Conservation (phyloP, 257 asterid genomes). For the Perilla frutescens region DNA sequence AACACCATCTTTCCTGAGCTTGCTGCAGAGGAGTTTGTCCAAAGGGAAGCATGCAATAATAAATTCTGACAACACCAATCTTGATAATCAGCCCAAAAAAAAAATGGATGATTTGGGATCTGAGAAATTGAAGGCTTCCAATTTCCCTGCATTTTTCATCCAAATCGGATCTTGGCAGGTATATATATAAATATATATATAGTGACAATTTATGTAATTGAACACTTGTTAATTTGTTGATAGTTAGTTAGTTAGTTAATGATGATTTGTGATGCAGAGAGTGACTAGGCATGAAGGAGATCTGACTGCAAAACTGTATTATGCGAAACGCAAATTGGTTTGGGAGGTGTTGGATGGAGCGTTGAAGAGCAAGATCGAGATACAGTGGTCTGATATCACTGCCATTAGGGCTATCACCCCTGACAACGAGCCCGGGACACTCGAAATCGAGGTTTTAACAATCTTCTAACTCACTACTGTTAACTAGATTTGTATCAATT, state of each 20-base stretch:
- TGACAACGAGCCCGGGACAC: conserved; percentile 42
- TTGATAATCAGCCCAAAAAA: not conserved
- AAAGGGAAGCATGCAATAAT: conserved; percentile 21
- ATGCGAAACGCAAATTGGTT: conserved; percentile 62
- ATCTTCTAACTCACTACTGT: no score
- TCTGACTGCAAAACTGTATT: conserved; percentile 65
- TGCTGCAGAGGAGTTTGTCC: conserved; percentile 33
- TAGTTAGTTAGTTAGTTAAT: no score
- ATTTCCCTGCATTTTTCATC: conserved; percentile 52
- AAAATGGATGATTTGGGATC: conserved; percentile 33
- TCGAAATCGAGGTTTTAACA: conserved; percentile 65
- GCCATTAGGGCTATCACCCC: conserved; percentile 53
- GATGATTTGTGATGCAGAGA: conserved; percentile 38
- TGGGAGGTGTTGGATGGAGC: conserved; percentile 82
- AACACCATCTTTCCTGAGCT: conserved; percentile 55
- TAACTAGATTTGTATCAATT: no score
- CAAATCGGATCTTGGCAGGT: conserved; percentile 80
- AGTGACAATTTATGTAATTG: not conserved
- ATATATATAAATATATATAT: not conserved
- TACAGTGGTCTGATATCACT: conserved; percentile 68
- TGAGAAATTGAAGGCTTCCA: conserved; percentile 70
- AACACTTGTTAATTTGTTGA: no score
- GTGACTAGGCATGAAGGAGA: conserved; percentile 60
- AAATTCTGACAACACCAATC: no score
- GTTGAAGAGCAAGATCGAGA: conserved; percentile 75